These are phyloP conservation scores for Penicillium crystallinum DNA, from an alignment of 495 filamentous ascomycete genomes.

Conservation along the genomic window DNA sequence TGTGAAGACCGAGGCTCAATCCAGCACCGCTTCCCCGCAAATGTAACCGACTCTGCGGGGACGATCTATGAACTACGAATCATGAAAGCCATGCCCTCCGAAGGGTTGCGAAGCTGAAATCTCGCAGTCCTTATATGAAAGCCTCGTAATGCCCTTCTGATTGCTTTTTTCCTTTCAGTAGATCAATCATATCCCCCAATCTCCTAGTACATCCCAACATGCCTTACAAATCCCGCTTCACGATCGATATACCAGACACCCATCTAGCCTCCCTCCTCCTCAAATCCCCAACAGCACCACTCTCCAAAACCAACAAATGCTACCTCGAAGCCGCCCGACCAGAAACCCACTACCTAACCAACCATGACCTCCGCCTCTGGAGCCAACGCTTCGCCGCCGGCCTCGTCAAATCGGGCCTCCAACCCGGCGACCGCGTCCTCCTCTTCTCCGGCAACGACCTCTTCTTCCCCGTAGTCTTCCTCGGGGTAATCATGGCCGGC, in stretches of 20 bases:
- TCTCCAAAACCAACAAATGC: conserved; percentile 37
- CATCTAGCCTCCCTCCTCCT: conserved; percentile 49
- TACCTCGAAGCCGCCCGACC: conserved; percentile 54
- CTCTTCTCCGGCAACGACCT: conserved; percentile 68
- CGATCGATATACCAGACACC: conserved; percentile 41
- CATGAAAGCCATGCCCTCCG: conserved; percentile 4
- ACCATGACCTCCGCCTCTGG: conserved; percentile 60
- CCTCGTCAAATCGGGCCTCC: conserved; percentile 57
- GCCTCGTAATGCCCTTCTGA: not conserved
- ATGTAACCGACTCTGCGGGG: conserved; percentile 29
- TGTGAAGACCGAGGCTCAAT: not conserved
- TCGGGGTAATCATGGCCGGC: conserved; percentile 72
- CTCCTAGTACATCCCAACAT: conserved; percentile 31
- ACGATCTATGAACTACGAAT: conserved; percentile 1
- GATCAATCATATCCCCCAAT: not conserved
- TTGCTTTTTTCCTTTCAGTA: not conserved
- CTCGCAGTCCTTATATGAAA: not conserved
- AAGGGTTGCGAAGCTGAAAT: not conserved
- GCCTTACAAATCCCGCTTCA: conserved; percentile 50
- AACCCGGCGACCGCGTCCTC: conserved; percentile 66
- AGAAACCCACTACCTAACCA: conserved; percentile 51
- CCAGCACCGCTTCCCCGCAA: conserved; percentile 16
- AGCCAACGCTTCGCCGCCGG: conserved; percentile 68
- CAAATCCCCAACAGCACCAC: conserved; percentile 38
- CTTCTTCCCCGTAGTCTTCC: conserved; percentile 66